Base-by-base conservation (phyloP, 495 filamentous ascomycete genomes). In the Amniculicola lignicola region DNA sequence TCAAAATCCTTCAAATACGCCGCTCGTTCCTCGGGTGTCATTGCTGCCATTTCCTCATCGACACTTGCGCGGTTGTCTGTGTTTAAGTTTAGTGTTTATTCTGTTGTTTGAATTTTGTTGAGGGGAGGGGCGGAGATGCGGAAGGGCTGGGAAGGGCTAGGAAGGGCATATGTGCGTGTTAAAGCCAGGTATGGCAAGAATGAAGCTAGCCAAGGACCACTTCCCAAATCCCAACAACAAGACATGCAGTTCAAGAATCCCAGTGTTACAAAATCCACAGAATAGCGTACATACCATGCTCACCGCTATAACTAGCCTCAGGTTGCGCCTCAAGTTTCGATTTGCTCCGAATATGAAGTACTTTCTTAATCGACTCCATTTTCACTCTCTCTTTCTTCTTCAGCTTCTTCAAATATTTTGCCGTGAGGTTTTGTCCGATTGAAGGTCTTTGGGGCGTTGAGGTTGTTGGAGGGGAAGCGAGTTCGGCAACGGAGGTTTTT, bases 1-100 rank as follows among this genome's bases (percentile, higher is more conserved):
- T 57, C 59, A 19, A 54, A 40, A 22, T 63, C 54, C 16, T 53
- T 58, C 18, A 63, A 15, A 35, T 63, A 63, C 14, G 14, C 25
- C 18, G 35, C 45, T 41, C 59, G 53, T 23, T 63, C 59, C 7
- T 52, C 54, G 1, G 54, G 47, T 9, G 23, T 24, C 59, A 58
- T 63, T 40, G 54, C 41, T 23, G 40, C 53, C 24, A 63, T 19
- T 27, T 63, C 54, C 1, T 24, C 42, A 38, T 63, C 59, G 49
- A 42, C n/a, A 31, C 46, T 51, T 11, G 15, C 21, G 19, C 59
- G 59, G 28, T 0, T 3, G 11, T 55, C 51, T 53, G 24, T 16
- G 29, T 33, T 9, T 15, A 25, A 9, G 16, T 5, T 19, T 19
- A 11, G 29, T 16, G 23, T 45, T 40, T 43, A n/a, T 25, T 10